Base-by-base conservation (phyloP, 345 rosid species). In the Excoecaria agallocha region DNA sequence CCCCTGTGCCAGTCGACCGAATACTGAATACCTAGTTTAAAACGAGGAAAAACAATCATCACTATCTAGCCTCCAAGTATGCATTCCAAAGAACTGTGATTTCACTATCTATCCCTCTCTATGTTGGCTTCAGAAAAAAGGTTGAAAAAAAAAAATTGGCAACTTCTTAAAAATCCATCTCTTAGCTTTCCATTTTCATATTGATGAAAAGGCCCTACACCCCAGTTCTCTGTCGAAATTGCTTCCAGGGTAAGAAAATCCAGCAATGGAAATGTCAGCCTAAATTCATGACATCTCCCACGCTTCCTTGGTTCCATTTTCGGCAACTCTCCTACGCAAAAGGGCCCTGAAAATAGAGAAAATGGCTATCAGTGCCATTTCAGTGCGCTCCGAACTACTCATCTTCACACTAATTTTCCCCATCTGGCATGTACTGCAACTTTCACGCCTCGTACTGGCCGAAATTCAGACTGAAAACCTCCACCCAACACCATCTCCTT, bases 401-500 rank as follows among this genome's bases (percentile, higher is more conserved):
- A 86, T 83, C 84, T 85, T 93, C 61, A 95, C 48, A 60, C 80
- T 74, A 20, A 95, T 64, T 82, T 89, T 86, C 45, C 99, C 98
- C 96, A 89, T 83, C 75, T 95, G 68, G 88, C 80, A 79, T 80
- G 85, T 60, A 90, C 74, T 20, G 83, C 79, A 66, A 93, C 8
- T 79, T 74, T 90, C 58, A 85, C 84, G 48, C 84, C 88, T 61
- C 92, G 79, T 24, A 68, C 76, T 75, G 89, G 88, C 78, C 82
- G 79, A 81, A 93, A 86, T 82, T 83, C 93, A 1, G 93, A 86
- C 81, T 90, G 93, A 66, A 95, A 74, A 62, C 88, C 89, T 78
- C 92, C 93, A 70, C 89, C 77, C 71, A 95, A 74, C 65, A 90
- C 93, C 49, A 81, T 81, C 83, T 95, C 99, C 74, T 81, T 77